These are phyloP conservation scores for Microstegium vimineum DNA, from an alignment of 176 grass and related monocot genomes.

Conservation along the genomic window DNA sequence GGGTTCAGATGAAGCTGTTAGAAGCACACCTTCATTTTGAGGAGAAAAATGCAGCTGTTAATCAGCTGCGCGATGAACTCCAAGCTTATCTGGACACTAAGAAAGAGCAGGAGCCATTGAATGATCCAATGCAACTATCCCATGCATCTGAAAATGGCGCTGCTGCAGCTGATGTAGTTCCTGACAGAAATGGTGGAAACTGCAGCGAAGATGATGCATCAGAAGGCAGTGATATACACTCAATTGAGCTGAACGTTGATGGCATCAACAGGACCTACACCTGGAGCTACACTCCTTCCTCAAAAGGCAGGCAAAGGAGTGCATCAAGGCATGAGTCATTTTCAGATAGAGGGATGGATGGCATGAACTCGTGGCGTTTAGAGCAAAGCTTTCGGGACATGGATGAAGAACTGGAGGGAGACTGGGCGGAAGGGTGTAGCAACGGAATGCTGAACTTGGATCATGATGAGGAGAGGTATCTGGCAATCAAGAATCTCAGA, in stretches of 20 bases:
- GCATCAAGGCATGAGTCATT: conserved; percentile 18
- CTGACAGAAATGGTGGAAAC: background rate
- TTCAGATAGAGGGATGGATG: conserved; percentile 31
- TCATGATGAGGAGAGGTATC: conserved; percentile 66
- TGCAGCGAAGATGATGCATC: conserved; percentile 14
- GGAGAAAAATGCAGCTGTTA: conserved; percentile 76
- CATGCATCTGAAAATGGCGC: conserved; percentile 6
- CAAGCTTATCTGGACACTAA: conserved; percentile 42
- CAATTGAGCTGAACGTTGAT: conserved; percentile 72
- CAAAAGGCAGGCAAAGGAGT: background rate
- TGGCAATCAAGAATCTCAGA: conserved; percentile 66
- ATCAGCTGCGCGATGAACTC: conserved; percentile 61
- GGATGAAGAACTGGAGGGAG: conserved; percentile 44
- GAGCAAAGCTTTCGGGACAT: background rate
- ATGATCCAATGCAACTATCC: background rate
- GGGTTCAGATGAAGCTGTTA: conserved; percentile 89
- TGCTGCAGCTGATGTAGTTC: background rate
- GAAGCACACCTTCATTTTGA: conserved; percentile 84
- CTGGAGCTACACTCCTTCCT: conserved; percentile 39
- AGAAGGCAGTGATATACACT: conserved; percentile 70
- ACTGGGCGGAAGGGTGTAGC: conserved; percentile 59
- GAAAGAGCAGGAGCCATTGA: conserved; percentile 22
- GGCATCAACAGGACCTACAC: conserved; percentile 44
- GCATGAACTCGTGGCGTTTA: background rate
- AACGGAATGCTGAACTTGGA: conserved; percentile 38